Percentiles rank a stretch among this genome's conserved stretches.
phyloP scores from a whole-genome alignment of 2,329 filamentous ascomycete genomes.

The Ophiocordyceps camponoti-floridani region DNA sequence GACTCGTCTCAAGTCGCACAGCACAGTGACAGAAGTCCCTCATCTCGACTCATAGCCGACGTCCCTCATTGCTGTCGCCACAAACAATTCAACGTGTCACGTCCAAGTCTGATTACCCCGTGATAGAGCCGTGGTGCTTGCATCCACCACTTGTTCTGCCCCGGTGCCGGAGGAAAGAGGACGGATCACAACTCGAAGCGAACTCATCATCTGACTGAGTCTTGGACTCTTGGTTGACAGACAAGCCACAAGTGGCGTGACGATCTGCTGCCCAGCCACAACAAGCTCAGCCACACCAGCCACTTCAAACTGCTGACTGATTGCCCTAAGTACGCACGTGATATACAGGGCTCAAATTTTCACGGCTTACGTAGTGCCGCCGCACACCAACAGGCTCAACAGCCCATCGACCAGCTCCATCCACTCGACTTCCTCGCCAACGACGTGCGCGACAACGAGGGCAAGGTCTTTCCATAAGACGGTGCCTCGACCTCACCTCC shows the following conservation, averaged over 20 bases:
- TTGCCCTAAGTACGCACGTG: conserved; percentile 18
- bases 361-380: conserved; percentile 10
- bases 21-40: neutral
- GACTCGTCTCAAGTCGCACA: neutral
- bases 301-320: neutral
- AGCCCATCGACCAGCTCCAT: too few relatives aligned
- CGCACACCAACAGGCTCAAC: conserved; percentile 17
- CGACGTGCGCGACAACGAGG: conserved; percentile 22
- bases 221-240: too few relatives aligned
- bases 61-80: too few relatives aligned
- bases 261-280: too few relatives aligned
- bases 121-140: too few relatives aligned
- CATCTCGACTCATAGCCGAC: too few relatives aligned
- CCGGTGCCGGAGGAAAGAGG: too few relatives aligned
- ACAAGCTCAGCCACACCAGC: conserved; percentile 1
- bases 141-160: too few relatives aligned
- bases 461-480: conserved; percentile 28
- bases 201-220: too few relatives aligned
- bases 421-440: conserved; percentile 11
- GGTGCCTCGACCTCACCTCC: conserved; percentile 19
- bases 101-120: too few relatives aligned
- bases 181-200: neutral
- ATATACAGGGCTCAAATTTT: conserved; percentile 17
- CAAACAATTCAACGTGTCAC: too few relatives aligned
- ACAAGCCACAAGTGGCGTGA: conserved; percentile 3